Base-by-base conservation (phyloP, 352 stramenopile species). In the Phytophthora colocasiae region DNA sequence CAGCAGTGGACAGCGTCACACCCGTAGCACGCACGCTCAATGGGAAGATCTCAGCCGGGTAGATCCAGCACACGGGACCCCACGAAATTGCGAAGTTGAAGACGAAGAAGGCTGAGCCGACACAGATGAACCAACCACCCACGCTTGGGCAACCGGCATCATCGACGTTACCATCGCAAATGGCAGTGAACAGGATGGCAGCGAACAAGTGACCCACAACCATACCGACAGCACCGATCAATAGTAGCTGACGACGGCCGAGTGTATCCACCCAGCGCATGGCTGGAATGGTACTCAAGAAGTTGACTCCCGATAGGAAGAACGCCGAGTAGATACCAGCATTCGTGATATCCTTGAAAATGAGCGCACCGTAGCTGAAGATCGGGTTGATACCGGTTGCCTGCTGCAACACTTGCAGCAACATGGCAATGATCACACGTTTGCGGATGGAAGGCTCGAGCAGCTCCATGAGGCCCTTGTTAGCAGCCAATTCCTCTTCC, bases 321-420 rank as follows among this genome's bases (percentile, higher is more conserved):
- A 63, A 58, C 17, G 60, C 24, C 27, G 60, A 46, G 51, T 68
- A 59, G 29, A 73, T 62, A 19, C 76, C 76, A 31, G 69, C 50
- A 26, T 65, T 53, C 0, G 71, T 63, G 51, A 78, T 68, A 45
- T 81, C 58, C 39, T 78, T 64, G 32, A 85, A 80, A 22, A 62
- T 65, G 15, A 69, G 53, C 10, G 38, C 51, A 10, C 58, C 65
- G 40, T 73, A 74, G 11, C 31, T 62, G 22, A 74, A 66, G 19
- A 82, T 70, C 17, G 69, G 55, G 46, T 82, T 77, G 44, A 82
- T 78, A 14, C 71, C 66, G 22, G 66, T 72, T 3, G 75, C 52
- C 45, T 83, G 53, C 38, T 83, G 75, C 57, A 83, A 55, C 44
- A 81, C 44, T 45, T 83, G 78, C 3, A 87, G 63, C 29, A 62